Base-by-base conservation (phyloP, 2,329 filamentous ascomycete genomes). In the Ilyonectria destructans region DNA sequence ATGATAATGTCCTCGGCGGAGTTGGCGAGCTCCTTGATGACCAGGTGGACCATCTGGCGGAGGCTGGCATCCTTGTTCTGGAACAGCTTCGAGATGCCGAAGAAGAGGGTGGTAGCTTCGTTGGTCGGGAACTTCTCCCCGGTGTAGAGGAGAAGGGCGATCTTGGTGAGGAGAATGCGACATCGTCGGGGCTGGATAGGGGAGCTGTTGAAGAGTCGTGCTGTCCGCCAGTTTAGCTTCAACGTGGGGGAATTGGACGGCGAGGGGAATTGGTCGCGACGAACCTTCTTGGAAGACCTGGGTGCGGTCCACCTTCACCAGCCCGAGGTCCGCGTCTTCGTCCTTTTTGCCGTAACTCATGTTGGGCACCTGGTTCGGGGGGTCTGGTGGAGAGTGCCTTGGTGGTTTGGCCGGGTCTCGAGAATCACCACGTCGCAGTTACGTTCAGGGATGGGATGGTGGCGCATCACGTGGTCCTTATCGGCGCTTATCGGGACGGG, bases 271-370 rank as follows among this genome's bases (percentile, higher is more conserved):
- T 78, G 74, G 43, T 65, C 71, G 75, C 58, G 59, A 77, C 86
- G 80, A 84, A 98, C 96, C 96, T 92, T 99, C 96, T 87, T 98
- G 96, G 83, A 98, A 98, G 74, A 99, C 96, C 77, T 96, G 95
- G 65, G 96, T 98, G 79, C 97, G 92, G 86, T 99, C 96, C 79
- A 98, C 94, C 89, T 96, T 97, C 88, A 98, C 93, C 86, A 98
- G 89, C 80, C 93, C 92, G 82, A 92, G 90, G 82, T 98, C 96
- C 80, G 92, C 94, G 87, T 99, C 96, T 89, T 98, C 96, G 84
- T 99, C 96, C 88, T 97, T 98, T 87, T 99, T 99, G 87, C 96
- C 92, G 90, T 96, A 97, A 85, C 93, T 96, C 95, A 97, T 97
- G 80, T 76, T 90, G 85, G 84, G 85, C 83, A 78, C 77, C 76